Evolutionary conservation across 2,329 filamentous ascomycete genomes (phyloP).

Genomic region (Dactylella cylindrospora): DNA sequence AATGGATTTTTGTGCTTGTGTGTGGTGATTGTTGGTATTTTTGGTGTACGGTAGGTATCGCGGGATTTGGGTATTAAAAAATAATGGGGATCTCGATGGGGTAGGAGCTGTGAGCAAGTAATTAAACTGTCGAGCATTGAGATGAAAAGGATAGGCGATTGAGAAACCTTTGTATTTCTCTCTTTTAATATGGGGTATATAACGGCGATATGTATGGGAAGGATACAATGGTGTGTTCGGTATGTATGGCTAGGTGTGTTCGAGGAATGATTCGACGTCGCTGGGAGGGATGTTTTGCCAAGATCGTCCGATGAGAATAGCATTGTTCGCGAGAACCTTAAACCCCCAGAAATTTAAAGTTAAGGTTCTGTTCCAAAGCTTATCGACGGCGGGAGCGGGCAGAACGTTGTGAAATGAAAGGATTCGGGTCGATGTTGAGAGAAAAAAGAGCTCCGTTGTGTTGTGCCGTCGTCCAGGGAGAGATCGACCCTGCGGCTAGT

Average conservation of each 20-base stretch:
- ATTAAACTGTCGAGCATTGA: neutral
- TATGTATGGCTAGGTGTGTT: neutral
- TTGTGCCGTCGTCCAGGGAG: conserved; percentile 1
- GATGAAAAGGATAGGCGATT: conserved; percentile 8
- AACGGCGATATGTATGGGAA: conserved; percentile 1
- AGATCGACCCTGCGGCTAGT: too few species aligned
- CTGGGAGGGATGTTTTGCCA: neutral
- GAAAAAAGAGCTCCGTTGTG: conserved; percentile 13
- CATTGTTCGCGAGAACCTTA: conserved; percentile 22
- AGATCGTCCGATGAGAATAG: neutral
- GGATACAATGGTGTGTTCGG: neutral
- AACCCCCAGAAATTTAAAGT: conserved; percentile 32
- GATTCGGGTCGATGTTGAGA: conserved; percentile 9
- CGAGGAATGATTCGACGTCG: neutral
- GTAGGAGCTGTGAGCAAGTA: neutral
- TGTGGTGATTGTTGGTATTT: too few species aligned
- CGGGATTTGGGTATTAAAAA: conserved; percentile 3
- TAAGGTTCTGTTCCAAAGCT: conserved; percentile 19
- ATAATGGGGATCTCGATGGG: neutral
- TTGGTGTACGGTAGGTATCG: conserved; percentile 9
- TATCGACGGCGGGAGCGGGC: conserved; percentile 2
- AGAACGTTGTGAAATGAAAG: conserved; percentile 1
- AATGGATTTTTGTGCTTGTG: conserved; percentile 10
- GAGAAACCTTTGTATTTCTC: conserved; percentile 6
- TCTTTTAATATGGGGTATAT: neutral